These are phyloP conservation scores for Lichtheimia ramosa DNA, from an alignment of 371 early-diverging fungal species.

Conservation along the genomic window DNA sequence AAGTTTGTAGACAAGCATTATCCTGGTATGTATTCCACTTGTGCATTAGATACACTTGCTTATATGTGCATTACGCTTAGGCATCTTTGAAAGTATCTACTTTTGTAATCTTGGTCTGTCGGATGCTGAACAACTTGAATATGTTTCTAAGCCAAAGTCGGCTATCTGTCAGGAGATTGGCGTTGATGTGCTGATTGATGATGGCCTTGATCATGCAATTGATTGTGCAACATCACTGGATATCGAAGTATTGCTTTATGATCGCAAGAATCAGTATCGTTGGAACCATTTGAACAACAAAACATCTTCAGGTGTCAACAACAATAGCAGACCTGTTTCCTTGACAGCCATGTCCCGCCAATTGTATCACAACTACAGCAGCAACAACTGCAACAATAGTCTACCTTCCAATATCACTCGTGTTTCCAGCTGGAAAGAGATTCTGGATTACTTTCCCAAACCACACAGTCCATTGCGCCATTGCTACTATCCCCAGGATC, in stretches of 20 bases:
- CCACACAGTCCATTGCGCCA: conserved; percentile 40
- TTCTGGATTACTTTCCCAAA: conserved; percentile 44
- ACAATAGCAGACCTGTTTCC: conserved; percentile 3
- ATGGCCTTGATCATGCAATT: conserved; percentile 44
- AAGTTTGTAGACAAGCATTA: conserved; percentile 25
- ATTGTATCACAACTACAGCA: conserved; percentile 17
- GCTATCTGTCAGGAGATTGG: conserved; percentile 53
- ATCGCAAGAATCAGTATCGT: conserved; percentile 43
- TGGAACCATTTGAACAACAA: conserved; percentile 38
- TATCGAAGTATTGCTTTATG: conserved; percentile 50
- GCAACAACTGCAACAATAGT: background rate
- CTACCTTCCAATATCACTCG: conserved; percentile 42
- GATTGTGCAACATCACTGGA: conserved; percentile 50
- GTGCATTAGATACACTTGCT: too few species aligned
- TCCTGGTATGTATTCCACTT: conserved; percentile 21
- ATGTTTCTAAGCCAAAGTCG: conserved; percentile 52
- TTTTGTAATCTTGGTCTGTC: conserved; percentile 53
- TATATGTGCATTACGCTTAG: conserved; percentile 12
- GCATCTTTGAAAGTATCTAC: conserved; percentile 53
- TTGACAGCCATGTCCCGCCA: conserved; percentile 32
- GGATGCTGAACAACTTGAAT: conserved; percentile 43
- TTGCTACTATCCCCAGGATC: conserved; percentile 28
- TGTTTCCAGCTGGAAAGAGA: conserved; percentile 43
- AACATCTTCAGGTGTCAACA: background rate
- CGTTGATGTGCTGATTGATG: conserved; percentile 53